Evolutionary conservation across 2,329 filamentous ascomycete species (phyloP).

Genomic region (Thielaviopsis punctulata): DNA sequence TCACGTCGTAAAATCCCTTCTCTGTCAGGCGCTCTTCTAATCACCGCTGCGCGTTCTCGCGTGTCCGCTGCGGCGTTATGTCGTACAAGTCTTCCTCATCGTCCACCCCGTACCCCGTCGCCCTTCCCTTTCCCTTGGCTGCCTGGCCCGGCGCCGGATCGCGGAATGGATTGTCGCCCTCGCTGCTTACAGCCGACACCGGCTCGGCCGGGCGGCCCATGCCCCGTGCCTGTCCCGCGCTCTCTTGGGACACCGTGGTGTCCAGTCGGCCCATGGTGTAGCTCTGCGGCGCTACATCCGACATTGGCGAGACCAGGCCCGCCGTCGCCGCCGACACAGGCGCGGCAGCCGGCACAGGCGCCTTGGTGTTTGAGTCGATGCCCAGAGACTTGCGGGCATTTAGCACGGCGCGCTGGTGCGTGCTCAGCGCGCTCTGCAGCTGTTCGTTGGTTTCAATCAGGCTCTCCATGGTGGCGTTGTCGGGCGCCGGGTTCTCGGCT

Average conservation of each 20-base stretch:
- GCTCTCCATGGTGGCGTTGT: slow-evolving; percentile 85
- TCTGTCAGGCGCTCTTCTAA: too few relatives aligned
- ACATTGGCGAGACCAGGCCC: slow-evolving; percentile 5
- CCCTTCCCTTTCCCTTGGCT: slow-evolving; percentile 12
- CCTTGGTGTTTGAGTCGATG: slow-evolving; percentile 17
- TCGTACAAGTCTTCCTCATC: slow-evolving; percentile 25
- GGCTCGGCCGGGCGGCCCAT: slow-evolving; percentile 18
- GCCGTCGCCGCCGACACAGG: slow-evolving; percentile 17
- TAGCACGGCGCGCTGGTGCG: slow-evolving; percentile 69
- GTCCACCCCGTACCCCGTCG: slow-evolving; percentile 13
- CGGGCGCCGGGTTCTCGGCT: slow-evolving; percentile 59
- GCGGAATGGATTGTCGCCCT: slow-evolving; percentile 21
- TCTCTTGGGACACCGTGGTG: slow-evolving; percentile 12
- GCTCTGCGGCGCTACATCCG: background rate
- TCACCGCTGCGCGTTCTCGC: background rate
- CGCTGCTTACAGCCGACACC: slow-evolving; percentile 15
- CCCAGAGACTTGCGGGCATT: slow-evolving; percentile 40
- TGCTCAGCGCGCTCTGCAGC: slow-evolving; percentile 62
- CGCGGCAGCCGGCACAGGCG: slow-evolving; percentile 17
- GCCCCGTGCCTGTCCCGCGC: slow-evolving; percentile 17
- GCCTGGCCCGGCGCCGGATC: slow-evolving; percentile 16
- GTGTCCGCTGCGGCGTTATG: slow-evolving; percentile 18
- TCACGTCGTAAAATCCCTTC: too few relatives aligned
- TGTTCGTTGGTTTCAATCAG: slow-evolving; percentile 92
- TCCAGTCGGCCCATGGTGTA: slow-evolving; percentile 8